These are phyloP conservation scores for Skeletonema marinoi DNA, from an alignment of 108 stramenopile species.

Conservation along the genomic window DNA sequence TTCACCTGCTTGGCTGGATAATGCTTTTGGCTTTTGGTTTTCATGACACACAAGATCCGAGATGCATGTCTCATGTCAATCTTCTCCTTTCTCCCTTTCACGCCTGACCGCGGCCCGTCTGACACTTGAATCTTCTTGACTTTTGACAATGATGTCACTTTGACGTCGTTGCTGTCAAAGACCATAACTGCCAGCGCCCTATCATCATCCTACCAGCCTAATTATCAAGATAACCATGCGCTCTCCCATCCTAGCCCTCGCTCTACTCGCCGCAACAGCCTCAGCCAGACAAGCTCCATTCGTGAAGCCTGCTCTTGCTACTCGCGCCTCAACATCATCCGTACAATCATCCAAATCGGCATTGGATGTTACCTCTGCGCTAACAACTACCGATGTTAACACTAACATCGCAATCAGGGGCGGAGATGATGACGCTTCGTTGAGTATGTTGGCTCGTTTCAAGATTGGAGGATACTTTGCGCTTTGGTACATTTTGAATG, in stretches of 20 bases:
- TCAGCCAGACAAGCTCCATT: background rate
- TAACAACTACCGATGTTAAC: background rate
- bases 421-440: constrained; percentile 9
- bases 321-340: background rate
- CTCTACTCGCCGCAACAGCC: background rate
- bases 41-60: too few species aligned
- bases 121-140: too few species aligned
- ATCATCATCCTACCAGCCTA: too few species aligned
- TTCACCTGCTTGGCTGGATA: too few species aligned
- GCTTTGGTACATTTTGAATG: constrained; percentile 96
- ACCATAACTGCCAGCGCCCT: too few species aligned
- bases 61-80: too few species aligned
- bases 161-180: too few species aligned
- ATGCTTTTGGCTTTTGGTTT: too few species aligned
- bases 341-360: background rate
- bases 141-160: too few species aligned
- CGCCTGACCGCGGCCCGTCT: too few species aligned
- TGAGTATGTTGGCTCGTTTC: constrained; percentile 15
- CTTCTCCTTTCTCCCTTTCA: too few species aligned
- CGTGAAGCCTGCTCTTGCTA: background rate
- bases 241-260: background rate
- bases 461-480: constrained; percentile 86
- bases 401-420: background rate
- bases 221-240: background rate
- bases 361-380: background rate